Conservation (phyloP, 257 asterid genomes). For the Fraxinus excelsior region DNA sequence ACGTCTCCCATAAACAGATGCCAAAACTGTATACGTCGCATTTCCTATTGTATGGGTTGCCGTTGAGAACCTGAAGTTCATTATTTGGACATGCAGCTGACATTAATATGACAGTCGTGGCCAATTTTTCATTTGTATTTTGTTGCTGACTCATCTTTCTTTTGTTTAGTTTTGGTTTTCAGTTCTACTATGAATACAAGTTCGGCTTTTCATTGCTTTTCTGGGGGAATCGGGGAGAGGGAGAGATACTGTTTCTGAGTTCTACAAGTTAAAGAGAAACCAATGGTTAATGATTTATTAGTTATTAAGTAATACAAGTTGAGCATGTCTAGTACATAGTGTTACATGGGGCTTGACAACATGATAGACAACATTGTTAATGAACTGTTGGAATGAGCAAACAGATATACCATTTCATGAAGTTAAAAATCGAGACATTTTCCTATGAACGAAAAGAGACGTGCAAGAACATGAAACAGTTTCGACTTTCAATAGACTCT, state of each 20-base stretch:
- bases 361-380: no score
- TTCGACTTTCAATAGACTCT: no score
- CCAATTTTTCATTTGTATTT: no score
- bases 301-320: background rate
- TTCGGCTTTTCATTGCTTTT: background rate
- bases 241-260: background rate
- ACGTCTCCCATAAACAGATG: background rate
- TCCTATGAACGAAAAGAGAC: no score
- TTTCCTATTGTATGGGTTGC: background rate
- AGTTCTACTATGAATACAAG: background rate
- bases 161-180: conserved; percentile 24
- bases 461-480: no score
- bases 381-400: background rate
- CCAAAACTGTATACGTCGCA: background rate
- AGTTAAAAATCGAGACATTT: background rate
- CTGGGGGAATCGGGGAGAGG: conserved; percentile 27
- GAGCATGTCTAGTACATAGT: background rate
- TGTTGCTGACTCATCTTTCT: no score
- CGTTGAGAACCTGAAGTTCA: background rate
- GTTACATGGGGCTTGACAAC: background rate
- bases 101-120: no score
- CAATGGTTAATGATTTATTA: no score
- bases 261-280: background rate
- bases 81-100: no score
- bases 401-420: background rate